Evolutionary conservation across 495 filamentous ascomycete species (phyloP).

Genomic region (Aspergillus mulundensis): DNA sequence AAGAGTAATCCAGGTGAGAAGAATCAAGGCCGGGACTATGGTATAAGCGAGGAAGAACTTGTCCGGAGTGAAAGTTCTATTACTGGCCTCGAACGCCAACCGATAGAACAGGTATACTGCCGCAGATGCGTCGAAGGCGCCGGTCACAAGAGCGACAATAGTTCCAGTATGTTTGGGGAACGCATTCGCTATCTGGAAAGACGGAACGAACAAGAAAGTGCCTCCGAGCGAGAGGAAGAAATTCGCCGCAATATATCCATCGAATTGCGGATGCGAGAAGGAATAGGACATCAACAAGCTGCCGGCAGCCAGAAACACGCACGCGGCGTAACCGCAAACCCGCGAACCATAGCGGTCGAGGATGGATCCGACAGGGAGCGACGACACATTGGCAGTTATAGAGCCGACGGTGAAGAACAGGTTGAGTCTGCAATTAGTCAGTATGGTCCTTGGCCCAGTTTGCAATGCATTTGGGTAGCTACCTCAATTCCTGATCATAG

Average conservation of each 20-base stretch:
- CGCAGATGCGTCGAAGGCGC: constrained; percentile 67
- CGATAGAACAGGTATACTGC: constrained; percentile 66
- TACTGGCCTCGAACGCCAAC: constrained; percentile 51
- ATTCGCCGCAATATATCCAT: constrained; percentile 62
- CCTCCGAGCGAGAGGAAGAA: constrained; percentile 63
- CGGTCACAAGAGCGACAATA: constrained; percentile 65
- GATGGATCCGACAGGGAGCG: constrained; percentile 60
- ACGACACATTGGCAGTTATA: constrained; percentile 63
- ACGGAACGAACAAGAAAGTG: constrained; percentile 66
- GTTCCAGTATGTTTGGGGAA: constrained; percentile 63
- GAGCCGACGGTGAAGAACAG: constrained; percentile 68
- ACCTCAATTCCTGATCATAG: constrained; percentile 63
- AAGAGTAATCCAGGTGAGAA: constrained; percentile 52
- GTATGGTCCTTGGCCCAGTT: background rate
- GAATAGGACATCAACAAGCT: constrained; percentile 56
- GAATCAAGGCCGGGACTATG: constrained; percentile 52
- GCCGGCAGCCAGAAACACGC: constrained; percentile 53
- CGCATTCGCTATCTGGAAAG: constrained; percentile 68
- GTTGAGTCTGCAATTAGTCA: constrained; percentile 46
- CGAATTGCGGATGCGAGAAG: constrained; percentile 47
- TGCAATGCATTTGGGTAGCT: constrained; percentile 3
- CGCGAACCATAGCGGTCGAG: constrained; percentile 66
- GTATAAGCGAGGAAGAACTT: constrained; percentile 65
- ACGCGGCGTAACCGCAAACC: constrained; percentile 52
- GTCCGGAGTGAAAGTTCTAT: constrained; percentile 47